These are phyloP conservation scores for Pythium myriotylum DNA, from an alignment of 352 stramenopile species.

Conservation along the genomic window DNA sequence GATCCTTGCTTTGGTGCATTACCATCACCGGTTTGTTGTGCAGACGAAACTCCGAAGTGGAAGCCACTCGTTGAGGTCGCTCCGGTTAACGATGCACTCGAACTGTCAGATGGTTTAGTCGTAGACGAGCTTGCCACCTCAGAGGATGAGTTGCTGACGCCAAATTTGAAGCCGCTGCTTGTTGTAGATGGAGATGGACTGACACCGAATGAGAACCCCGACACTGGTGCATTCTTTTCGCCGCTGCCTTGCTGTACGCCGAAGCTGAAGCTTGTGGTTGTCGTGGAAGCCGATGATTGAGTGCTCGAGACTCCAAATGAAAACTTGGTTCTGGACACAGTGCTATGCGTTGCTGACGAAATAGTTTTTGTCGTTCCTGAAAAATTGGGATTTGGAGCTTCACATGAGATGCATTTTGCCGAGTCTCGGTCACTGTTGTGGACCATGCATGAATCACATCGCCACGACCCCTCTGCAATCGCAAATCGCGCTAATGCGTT, in stretches of 20 bases:
- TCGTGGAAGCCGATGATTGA: neutral
- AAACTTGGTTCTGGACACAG: neutral
- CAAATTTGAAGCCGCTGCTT: neutral
- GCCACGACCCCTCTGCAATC: slow-evolving; percentile 35
- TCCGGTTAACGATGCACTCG: too few species aligned
- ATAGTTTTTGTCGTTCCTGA: neutral
- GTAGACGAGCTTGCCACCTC: neutral
- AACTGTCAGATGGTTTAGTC: too few species aligned
- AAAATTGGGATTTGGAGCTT: slow-evolving; percentile 34
- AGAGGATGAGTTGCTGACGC: neutral
- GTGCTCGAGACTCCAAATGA: slow-evolving; percentile 15
- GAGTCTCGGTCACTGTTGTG: slow-evolving; percentile 25
- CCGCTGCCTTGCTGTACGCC: neutral
- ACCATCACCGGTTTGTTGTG: too few species aligned
- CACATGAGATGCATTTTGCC: slow-evolving; percentile 35
- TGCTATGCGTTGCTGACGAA: neutral
- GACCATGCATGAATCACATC: slow-evolving; percentile 34
- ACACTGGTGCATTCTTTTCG: neutral
- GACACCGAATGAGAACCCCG: slow-evolving; percentile 24
- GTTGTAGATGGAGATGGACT: neutral
- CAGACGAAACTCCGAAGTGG: neutral
- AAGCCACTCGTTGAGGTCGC: neutral
- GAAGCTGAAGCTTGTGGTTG: slow-evolving; percentile 16
- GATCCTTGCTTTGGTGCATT: too few species aligned
- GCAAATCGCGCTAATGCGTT: slow-evolving; percentile 29